Evolutionary conservation across 805 yeast species (phyloP).

Genomic region (Teunomyces aglyptinius): DNA sequence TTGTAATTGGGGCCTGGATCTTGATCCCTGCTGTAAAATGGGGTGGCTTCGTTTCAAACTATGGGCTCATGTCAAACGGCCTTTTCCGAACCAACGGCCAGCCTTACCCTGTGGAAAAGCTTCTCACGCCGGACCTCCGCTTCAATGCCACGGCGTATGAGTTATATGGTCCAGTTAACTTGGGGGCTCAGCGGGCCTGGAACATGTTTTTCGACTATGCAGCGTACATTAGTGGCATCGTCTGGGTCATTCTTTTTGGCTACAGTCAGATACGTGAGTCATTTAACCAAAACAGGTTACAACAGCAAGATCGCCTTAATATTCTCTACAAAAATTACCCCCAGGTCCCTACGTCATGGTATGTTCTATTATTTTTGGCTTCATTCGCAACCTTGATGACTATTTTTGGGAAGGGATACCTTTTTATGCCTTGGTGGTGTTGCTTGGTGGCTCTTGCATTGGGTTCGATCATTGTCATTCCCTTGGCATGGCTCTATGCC

Average conservation of each 20-base stretch:
- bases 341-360: slow-evolving; percentile 48
- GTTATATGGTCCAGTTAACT: slow-evolving; percentile 42
- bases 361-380: slow-evolving; percentile 28
- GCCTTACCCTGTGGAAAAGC: slow-evolving; percentile 40
- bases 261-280: slow-evolving; percentile 22
- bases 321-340: slow-evolving; percentile 36
- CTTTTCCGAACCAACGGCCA: slow-evolving; percentile 38
- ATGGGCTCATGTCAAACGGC: slow-evolving; percentile 49
- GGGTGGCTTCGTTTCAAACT: slow-evolving; percentile 28
- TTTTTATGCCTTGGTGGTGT: slow-evolving; percentile 45
- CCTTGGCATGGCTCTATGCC: slow-evolving; percentile 51
- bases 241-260: slow-evolving; percentile 44
- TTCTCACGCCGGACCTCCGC: slow-evolving; percentile 37
- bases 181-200: slow-evolving; percentile 51
- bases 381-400: slow-evolving; percentile 36
- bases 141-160: slow-evolving; percentile 48
- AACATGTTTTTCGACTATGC: slow-evolving; percentile 54
- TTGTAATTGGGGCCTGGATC: slow-evolving; percentile 48
- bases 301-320: slow-evolving; percentile 39
- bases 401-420: slow-evolving; percentile 30
- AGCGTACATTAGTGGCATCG: slow-evolving; percentile 47
- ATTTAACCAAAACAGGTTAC: slow-evolving; percentile 11
- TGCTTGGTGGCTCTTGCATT: slow-evolving; percentile 42
- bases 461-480: slow-evolving; percentile 47
- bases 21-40: slow-evolving; percentile 48